Conservation (phyloP, 1,284 basidiomycete genomes). For the Cryptococcus floricola region DNA sequence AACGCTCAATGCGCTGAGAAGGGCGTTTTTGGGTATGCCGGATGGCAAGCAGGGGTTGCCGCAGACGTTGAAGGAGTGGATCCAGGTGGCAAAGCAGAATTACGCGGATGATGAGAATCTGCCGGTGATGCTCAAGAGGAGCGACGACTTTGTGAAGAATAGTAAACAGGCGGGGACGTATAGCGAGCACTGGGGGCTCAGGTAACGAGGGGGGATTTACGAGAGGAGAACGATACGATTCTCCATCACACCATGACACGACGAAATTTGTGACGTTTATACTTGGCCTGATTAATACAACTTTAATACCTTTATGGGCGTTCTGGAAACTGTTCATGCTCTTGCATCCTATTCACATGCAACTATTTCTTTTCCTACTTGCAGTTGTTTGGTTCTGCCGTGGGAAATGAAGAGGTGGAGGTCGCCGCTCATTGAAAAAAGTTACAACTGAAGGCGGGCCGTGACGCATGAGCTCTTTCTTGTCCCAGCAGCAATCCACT, state of each 20-base stretch:
- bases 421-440: not conserved
- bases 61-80: constrained; percentile 4
- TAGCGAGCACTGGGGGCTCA: constrained; percentile 1
- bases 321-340: too few species aligned
- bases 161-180: not conserved
- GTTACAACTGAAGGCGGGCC: too few species aligned
- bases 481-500: too few species aligned
- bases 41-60: constrained; percentile 4
- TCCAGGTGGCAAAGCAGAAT: not conserved
- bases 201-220: not conserved
- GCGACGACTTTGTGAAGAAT: not conserved
- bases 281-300: not conserved
- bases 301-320: too few species aligned
- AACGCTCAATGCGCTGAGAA: constrained; percentile 4
- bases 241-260: not conserved
- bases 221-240: not conserved
- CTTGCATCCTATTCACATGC: too few species aligned
- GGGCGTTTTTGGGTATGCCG: constrained; percentile 4
- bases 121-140: not conserved
- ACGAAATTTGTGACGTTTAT: not conserved
- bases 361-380: too few species aligned
- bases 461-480: too few species aligned
- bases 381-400: too few species aligned
- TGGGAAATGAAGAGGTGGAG: not conserved
- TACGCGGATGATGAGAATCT: not conserved